Evolutionary conservation across 352 stramenopile genomes (phyloP), one percentile per base, ranked within the genome.

Genomic region (Phytopythium delawarense): DNA sequence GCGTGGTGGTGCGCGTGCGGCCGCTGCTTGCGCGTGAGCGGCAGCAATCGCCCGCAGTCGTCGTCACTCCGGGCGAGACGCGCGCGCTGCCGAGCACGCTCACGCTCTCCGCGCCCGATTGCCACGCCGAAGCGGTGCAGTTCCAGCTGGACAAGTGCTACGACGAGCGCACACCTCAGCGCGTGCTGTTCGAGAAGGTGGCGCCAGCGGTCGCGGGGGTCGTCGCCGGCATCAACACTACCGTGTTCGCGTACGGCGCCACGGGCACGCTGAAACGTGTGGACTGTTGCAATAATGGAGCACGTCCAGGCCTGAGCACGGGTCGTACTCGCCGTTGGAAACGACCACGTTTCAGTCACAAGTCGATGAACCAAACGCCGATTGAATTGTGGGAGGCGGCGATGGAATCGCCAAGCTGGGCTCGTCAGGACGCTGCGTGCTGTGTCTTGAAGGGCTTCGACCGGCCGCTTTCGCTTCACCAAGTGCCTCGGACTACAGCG

Each of bases 201-300:
- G 51, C 70, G 48, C 72, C 66, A 25, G 67, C 62, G 6, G 64
- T 81, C n/a, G 44, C 64, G 25, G 57, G 54, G n/a, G 67, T 81
- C 30, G 55, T 84, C 18, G 61, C 75, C 1, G 82, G 79, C 5
- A 63, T 79, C 23, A 79, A 86, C 62, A 77, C 71, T 20, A 79
- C 74, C 2, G 67, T 89, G 32, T 75, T 89, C 45, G 78, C 78
- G 37, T 89, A 88, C 44, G 82, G 78, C 20, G 78, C 79, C 63
- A 98, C 92, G 1, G 88, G 88, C 28, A 89, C n/a, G n/a, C n/a
- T n/a, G n/a, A n/a, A n/a, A n/a, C n/a, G n/a, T n/a, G n/a, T n/a
- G n/a, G n/a, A n/a, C n/a, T n/a, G n/a, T n/a, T n/a, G n/a, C n/a
- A n/a, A n/a, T n/a, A n/a, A n/a, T n/a, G n/a, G n/a, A 82, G 76